A percentile compares a stretch with the other conserved stretches of the same genome.
Conservation (phyloP, 192 early-diverging fungal species). For the Backusella australiensis region DNA sequence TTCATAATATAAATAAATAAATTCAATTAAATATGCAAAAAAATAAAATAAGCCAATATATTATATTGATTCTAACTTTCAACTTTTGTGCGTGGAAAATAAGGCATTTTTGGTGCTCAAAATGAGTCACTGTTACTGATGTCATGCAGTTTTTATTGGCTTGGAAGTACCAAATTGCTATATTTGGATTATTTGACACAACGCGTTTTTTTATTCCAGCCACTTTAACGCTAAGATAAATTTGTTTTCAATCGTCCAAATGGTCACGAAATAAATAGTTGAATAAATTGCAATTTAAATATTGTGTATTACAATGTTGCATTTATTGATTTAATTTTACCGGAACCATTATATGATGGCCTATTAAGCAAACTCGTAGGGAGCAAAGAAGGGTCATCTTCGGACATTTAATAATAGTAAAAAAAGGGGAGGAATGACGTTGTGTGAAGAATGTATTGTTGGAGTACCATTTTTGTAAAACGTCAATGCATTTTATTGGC, state of each 20-base stretch:
- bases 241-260: background rate
- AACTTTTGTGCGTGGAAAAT: background rate
- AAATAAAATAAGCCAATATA: background rate
- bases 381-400: background rate
- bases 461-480: background rate
- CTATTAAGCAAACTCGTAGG: background rate
- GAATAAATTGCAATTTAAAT: slow-evolving; percentile 6
- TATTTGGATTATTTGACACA: background rate
- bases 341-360: background rate
- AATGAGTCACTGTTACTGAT: slow-evolving; percentile 1
- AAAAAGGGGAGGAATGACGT: background rate
- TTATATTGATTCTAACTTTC: background rate
- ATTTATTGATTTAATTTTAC: slow-evolving; percentile 3
- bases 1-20: background rate
- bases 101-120: background rate
- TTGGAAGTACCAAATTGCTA: background rate
- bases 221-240: slow-evolving; percentile 2
- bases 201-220: background rate
- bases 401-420: background rate
- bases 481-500: slow-evolving; percentile 1
- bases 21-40: background rate
- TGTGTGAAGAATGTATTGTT: background rate
- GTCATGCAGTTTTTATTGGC: slow-evolving; percentile 2
- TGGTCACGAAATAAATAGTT: slow-evolving; percentile 2
- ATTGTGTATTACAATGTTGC: background rate